These are phyloP conservation scores for Phaeosphaeriaceae sp. DNA, from an alignment of 2,329 filamentous ascomycete genomes.

Conservation along the genomic window DNA sequence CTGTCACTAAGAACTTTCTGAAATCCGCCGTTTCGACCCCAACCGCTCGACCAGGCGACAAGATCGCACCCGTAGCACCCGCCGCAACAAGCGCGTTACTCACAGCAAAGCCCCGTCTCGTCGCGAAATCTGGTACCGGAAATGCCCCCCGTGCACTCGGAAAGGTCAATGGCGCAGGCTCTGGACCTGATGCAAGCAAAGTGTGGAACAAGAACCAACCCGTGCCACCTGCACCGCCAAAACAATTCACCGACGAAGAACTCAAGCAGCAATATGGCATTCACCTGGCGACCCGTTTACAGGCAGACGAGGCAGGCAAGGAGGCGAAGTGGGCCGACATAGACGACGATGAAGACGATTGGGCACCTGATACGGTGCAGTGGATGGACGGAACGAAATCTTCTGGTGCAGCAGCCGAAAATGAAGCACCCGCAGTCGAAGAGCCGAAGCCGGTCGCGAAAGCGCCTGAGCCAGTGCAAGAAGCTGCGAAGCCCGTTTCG, in stretches of 20 bases:
- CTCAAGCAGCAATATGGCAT: slow-evolving; percentile 84
- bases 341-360: slow-evolving; percentile 87
- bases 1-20: slow-evolving; percentile 84
- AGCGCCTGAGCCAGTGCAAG: slow-evolving; percentile 30
- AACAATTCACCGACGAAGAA: slow-evolving; percentile 86
- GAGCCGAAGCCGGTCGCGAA: slow-evolving; percentile 36
- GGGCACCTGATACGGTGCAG: slow-evolving; percentile 83
- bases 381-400: slow-evolving; percentile 91
- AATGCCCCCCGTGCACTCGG: slow-evolving; percentile 59
- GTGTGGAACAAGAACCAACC: slow-evolving; percentile 93
- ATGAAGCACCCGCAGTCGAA: slow-evolving; percentile 36
- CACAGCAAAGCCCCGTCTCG: slow-evolving; percentile 71
- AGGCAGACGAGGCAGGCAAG: slow-evolving; percentile 74
- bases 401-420: slow-evolving; percentile 67
- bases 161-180: slow-evolving; percentile 65
- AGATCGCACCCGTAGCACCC: slow-evolving; percentile 53
- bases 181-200: slow-evolving; percentile 73
- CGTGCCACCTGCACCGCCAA: slow-evolving; percentile 73
- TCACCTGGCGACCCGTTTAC: slow-evolving; percentile 79
- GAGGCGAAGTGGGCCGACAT: slow-evolving; percentile 90
- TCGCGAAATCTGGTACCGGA: slow-evolving; percentile 74
- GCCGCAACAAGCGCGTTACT: slow-evolving; percentile 58
- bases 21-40: slow-evolving; percentile 68
- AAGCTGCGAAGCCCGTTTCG: slow-evolving; percentile 48
- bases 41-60: slow-evolving; percentile 61